A percentile compares a stretch with the other conserved stretches of the same genome.
Conservation (phyloP, 768 basidiomycete species). For the Naganishia friedmannii region DNA sequence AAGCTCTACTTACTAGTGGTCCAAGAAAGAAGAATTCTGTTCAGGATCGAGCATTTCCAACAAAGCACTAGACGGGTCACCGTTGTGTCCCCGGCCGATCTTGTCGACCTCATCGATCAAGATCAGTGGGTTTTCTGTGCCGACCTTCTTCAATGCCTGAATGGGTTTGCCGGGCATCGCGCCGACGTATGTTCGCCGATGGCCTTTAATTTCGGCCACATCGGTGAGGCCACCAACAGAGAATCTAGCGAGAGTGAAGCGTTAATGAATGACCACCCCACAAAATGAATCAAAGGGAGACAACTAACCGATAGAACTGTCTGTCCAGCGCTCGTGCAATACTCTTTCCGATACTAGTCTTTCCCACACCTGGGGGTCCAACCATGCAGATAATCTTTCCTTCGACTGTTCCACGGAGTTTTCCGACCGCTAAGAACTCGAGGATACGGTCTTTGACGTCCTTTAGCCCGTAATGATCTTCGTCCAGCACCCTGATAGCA, state of each 20-base stretch:
- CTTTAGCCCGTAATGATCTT: constrained; percentile 87
- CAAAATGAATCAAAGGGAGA: background rate
- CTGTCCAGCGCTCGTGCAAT: constrained; percentile 85
- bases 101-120: constrained; percentile 96
- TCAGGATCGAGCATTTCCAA: constrained; percentile 93
- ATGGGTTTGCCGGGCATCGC: constrained; percentile 93
- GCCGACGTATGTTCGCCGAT: constrained; percentile 92
- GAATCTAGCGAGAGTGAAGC: constrained; percentile 55
- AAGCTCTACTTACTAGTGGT: constrained; percentile 77
- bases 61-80: constrained; percentile 85
- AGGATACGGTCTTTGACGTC: constrained; percentile 91
- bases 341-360: constrained; percentile 92
- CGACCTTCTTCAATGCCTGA: constrained; percentile 86
- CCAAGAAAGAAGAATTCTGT: constrained; percentile 89
- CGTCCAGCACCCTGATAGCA: constrained; percentile 79
- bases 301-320: constrained; percentile 72
- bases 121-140: constrained; percentile 89
- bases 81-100: constrained; percentile 84
- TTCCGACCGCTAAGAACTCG: constrained; percentile 93
- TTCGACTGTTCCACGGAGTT: constrained; percentile 86
- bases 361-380: constrained; percentile 96
- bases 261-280: background rate
- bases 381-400: constrained; percentile 97
- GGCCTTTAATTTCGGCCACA: constrained; percentile 98
- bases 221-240: constrained; percentile 95